phyloP scores from a whole-genome alignment of 192 early-diverging fungal genomes.

The Diversispora epigaea region DNA sequence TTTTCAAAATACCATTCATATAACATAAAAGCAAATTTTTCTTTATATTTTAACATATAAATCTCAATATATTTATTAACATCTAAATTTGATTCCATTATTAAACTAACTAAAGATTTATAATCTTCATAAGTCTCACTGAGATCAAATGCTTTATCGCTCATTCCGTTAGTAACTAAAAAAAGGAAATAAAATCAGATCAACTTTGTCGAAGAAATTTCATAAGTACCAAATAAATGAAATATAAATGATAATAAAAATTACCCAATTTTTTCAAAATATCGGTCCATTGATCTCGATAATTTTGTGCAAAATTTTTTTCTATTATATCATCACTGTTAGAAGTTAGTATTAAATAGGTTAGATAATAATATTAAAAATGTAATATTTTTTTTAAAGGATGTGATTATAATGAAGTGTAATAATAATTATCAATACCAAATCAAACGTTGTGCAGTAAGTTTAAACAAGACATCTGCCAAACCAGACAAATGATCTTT shows the following conservation, averaged over 20 bases:
- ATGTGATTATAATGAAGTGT: too few relatives aligned
- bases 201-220: not conserved
- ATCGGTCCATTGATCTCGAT: conserved; percentile 2
- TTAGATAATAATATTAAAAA: not conserved
- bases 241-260: not conserved
- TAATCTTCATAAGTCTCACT: conserved; percentile 30
- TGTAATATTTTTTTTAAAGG: too few relatives aligned
- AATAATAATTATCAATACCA: conserved; percentile 16
- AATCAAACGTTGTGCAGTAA: not conserved
- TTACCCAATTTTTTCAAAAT: conserved; percentile 24
- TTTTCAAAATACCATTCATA: conserved; percentile 31
- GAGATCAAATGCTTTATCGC: conserved; percentile 12
- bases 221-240: not conserved
- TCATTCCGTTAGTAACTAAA: conserved; percentile 18
- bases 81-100: not conserved
- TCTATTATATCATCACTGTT: conserved; percentile 9
- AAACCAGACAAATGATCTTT: conserved; percentile 30
- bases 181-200: not conserved
- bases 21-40: conserved; percentile 27
- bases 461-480: conserved; percentile 18
- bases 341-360: not conserved
- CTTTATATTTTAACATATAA: conserved; percentile 27
- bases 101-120: conserved; percentile 21
- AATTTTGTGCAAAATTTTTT: not conserved
- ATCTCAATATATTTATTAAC: not conserved